A percentile compares a stretch with the other conserved stretches of the same genome.
Conservation (phyloP, 1,139 yeast species). For the Yamadazyma mexicana region DNA sequence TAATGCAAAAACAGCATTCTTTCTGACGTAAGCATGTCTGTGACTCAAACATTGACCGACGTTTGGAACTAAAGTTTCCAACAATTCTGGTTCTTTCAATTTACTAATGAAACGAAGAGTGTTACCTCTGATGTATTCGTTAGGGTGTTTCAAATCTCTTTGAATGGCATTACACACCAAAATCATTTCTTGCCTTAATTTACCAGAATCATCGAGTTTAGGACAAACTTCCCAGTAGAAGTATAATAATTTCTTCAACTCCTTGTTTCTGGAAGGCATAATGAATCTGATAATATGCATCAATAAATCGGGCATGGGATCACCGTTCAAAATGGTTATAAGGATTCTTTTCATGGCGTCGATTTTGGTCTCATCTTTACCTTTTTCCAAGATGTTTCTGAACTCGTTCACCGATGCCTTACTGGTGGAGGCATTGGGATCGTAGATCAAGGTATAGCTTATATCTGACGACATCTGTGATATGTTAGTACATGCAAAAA, state of each 20-base stretch:
- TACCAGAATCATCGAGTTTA: conserved; percentile 82
- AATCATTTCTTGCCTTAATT: conserved; percentile 97
- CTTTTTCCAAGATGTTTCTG: conserved; percentile 80
- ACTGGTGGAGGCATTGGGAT: conserved; percentile 70
- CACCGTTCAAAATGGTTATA: conserved; percentile 88
- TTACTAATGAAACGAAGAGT: conserved; percentile 90
- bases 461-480: conserved; percentile 37
- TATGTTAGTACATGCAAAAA: neutral
- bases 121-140: conserved; percentile 94
- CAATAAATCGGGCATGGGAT: conserved; percentile 88
- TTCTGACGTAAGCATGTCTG: conserved; percentile 96
- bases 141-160: conserved; percentile 96
- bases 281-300: conserved; percentile 97
- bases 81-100: conserved; percentile 86
- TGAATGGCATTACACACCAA: conserved; percentile 97
- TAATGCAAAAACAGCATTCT: conserved; percentile 93
- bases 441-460: conserved; percentile 75
- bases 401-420: conserved; percentile 76
- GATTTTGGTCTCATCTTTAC: conserved; percentile 83
- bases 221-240: conserved; percentile 99
- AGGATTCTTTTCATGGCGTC: conserved; percentile 88
- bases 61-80: conserved; percentile 94
- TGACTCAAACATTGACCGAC: conserved; percentile 90
- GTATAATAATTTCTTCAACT: conserved; percentile 86
- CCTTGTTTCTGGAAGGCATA: conserved; percentile 93